Conservation (phyloP, 371 early-diverging fungal genomes). For the Mucor circinelloides region DNA sequence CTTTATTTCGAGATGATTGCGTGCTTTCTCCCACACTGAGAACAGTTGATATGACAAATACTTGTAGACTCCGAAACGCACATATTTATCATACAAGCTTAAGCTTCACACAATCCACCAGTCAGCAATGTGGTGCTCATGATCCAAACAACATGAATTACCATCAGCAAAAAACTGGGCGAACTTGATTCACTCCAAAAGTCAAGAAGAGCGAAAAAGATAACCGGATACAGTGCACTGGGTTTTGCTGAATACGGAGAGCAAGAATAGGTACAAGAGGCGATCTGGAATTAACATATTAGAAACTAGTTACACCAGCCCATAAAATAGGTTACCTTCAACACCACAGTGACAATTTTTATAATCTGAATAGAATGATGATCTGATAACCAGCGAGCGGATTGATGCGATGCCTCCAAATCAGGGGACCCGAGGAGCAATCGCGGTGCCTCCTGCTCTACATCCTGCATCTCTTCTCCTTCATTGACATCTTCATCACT, state of each 20-base stretch:
- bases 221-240: constrained; percentile 35
- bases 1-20: constrained; percentile 5
- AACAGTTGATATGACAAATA: constrained; percentile 3
- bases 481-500: not conserved
- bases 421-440: constrained; percentile 15
- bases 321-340: constrained; percentile 25
- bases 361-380: constrained; percentile 7
- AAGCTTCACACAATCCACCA: constrained; percentile 25
- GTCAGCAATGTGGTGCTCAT: constrained; percentile 9
- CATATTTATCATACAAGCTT: not conserved
- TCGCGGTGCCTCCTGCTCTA: not conserved
- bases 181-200: constrained; percentile 34
- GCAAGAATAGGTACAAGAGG: constrained; percentile 46
- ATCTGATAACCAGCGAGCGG: constrained; percentile 3
- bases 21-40: constrained; percentile 16
- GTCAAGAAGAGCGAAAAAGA: constrained; percentile 44
- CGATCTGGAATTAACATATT: constrained; percentile 26
- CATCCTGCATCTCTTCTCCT: not conserved
- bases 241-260: constrained; percentile 44
- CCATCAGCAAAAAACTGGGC: constrained; percentile 19
- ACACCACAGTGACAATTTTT: constrained; percentile 32
- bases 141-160: constrained; percentile 22
- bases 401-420: not conserved
- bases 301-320: not conserved
- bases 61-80: not conserved